A percentile compares a stretch with the other conserved stretches of the same genome.
Conservation (phyloP, 352 stramenopile genomes). For the Phytophthora uliginosa region DNA sequence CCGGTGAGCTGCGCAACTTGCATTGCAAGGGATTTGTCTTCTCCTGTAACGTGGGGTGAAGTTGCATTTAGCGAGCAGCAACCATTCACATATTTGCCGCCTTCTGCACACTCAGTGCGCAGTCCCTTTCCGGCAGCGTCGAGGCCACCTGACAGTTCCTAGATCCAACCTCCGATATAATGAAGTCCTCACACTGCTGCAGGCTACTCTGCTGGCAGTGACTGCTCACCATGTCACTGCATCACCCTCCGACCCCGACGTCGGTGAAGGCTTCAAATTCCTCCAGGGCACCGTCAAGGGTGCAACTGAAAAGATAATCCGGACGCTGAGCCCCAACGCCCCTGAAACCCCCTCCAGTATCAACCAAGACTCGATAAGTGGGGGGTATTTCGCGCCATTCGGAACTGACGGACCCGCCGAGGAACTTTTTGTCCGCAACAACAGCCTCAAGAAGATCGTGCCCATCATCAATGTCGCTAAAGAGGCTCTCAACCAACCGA, state of each 20-base stretch:
- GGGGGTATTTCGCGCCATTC: constrained; percentile 51
- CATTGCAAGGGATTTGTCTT: not conserved
- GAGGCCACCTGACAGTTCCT: not conserved
- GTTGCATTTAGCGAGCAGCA: not conserved
- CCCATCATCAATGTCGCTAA: constrained; percentile 71
- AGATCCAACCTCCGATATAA: constrained; percentile 9
- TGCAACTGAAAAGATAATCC: constrained; percentile 22
- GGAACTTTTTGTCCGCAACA: constrained; percentile 56
- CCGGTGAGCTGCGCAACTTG: not conserved
- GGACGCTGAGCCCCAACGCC: constrained; percentile 16
- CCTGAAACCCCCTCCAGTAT: not conserved
- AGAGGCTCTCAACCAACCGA: constrained; percentile 56
- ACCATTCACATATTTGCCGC: constrained; percentile 2
- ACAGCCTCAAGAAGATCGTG: constrained; percentile 50
- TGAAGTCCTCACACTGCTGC: constrained; percentile 24
- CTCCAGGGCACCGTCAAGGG: constrained; percentile 15
- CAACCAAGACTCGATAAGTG: constrained; percentile 21
- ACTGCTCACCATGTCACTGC: not conserved
- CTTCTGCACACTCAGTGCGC: constrained; percentile 22
- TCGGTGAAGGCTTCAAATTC: constrained; percentile 32
- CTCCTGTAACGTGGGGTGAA: not conserved
- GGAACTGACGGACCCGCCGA: constrained; percentile 48
- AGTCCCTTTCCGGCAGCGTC: not conserved
- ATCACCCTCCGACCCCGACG: constrained; percentile 13
- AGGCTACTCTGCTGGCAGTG: constrained; percentile 5